Base-by-base conservation (phyloP, 176 grass and related monocot genomes). In the Bromus sterilis region DNA sequence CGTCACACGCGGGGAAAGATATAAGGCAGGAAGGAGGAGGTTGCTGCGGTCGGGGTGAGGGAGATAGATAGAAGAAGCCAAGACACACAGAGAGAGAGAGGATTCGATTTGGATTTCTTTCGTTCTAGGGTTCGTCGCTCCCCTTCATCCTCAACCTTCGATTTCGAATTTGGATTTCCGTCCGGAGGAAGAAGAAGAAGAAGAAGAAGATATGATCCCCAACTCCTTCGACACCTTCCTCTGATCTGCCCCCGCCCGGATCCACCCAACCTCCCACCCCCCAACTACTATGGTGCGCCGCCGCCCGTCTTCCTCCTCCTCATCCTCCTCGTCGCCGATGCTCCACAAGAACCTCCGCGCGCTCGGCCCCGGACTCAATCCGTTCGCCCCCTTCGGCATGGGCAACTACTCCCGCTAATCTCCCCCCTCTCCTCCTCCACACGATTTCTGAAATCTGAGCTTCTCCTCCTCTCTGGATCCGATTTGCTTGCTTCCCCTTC, bases 321-420 rank as follows among this genome's bases (percentile, higher is more conserved):
- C 66, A 0, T 1, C 39, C n/a, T 39, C 65, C 0, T 76, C 66
- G 67, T 75, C 65, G 66, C 85, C 84, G 64, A 86, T 71, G 82
- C 74, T 90, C 73, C 89, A 77, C 14, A 87, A 81, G 84, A 98
- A 91, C 65, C 87, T 87, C 51, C 92, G 92, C 57, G 92, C 72
- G 36, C 86, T 98, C 81, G 92, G 95, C 56, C 95, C 95, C 28
- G 92, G 95, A 7, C 81, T 98, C 84, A 98, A 98, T 98, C 95
- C 95, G 74, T 98, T 97, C 6, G 90, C 92, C 6, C 95, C 92
- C 66, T 72, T 77, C 59, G 88, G 90, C 88, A 98, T 98, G 95
- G 92, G 90, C 32, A 98, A 95, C 88, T 94, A 94, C 86, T 92
- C 92, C 73, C 90, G 92, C 82, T 98, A 91, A 91, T 30, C 46